Evolutionary conservation across 2,329 filamentous ascomycete genomes (phyloP).

Genomic region (Curvularia verruculosa): DNA sequence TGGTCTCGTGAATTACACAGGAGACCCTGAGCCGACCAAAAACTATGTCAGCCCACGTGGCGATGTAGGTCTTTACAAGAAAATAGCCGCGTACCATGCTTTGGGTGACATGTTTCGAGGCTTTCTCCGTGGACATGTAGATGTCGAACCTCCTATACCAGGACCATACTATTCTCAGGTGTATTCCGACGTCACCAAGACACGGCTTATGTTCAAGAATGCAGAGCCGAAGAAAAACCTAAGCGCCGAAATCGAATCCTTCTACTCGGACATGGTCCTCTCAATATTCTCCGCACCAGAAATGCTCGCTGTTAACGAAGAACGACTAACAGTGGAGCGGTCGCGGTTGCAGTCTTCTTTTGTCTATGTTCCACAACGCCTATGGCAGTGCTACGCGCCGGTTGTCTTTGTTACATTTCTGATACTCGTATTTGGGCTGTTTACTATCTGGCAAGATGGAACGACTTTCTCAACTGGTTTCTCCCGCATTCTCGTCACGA

Average conservation of each 20-base stretch:
- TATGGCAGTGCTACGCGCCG: slow-evolving; percentile 45
- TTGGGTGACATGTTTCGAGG: slow-evolving; percentile 39
- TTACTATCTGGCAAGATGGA: slow-evolving; percentile 44
- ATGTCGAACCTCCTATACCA: slow-evolving; percentile 34
- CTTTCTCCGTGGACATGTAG: slow-evolving; percentile 42
- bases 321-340: slow-evolving; percentile 26
- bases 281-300: slow-evolving; percentile 45
- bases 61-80: slow-evolving; percentile 40
- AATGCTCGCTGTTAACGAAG: slow-evolving; percentile 33
- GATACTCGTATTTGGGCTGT: slow-evolving; percentile 36
- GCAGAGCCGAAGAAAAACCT: slow-evolving; percentile 36
- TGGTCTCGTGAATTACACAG: slow-evolving; percentile 47
- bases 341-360: slow-evolving; percentile 38
- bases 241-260: slow-evolving; percentile 28
- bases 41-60: slow-evolving; percentile 36
- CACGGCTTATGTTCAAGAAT: slow-evolving; percentile 50
- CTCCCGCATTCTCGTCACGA: slow-evolving; percentile 45
- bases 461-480: slow-evolving; percentile 45
- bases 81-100: slow-evolving; percentile 44
- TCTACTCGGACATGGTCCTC: slow-evolving; percentile 45
- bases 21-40: slow-evolving; percentile 25
- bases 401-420: slow-evolving; percentile 40
- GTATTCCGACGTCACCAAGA: slow-evolving; percentile 49
- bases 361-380: slow-evolving; percentile 35
- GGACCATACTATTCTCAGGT: slow-evolving; percentile 37